A percentile compares a stretch with the other conserved stretches of the same genome.
phyloP scores from a whole-genome alignment of 2,329 filamentous ascomycete species.

The Pseudocercospora cruenta region DNA sequence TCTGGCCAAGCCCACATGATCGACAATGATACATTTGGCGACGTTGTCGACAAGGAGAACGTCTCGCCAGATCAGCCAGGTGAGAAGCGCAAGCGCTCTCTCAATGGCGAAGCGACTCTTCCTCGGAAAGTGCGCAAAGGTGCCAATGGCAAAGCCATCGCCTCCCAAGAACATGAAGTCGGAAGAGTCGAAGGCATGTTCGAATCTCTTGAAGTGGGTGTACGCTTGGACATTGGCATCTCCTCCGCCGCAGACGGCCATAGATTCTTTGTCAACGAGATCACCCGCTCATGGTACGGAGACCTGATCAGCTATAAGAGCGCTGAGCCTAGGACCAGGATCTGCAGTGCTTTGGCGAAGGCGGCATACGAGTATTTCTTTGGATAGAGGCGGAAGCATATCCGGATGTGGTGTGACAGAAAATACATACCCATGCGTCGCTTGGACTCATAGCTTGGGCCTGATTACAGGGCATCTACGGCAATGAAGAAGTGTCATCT shows the following conservation, averaged over 20 bases:
- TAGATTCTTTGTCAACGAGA: slow-evolving; percentile 19
- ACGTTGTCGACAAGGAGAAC: not conserved
- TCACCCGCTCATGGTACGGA: slow-evolving; percentile 16
- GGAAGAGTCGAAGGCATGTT: slow-evolving; percentile 7
- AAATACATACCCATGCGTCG: too few relatives aligned
- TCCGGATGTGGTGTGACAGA: too few relatives aligned
- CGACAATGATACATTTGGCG: not conserved
- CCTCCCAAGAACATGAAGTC: not conserved
- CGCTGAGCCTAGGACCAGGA: slow-evolving; percentile 6
- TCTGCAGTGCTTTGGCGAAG: slow-evolving; percentile 8
- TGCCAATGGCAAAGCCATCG: not conserved
- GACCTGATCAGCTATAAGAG: slow-evolving; percentile 10
- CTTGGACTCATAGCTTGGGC: too few relatives aligned
- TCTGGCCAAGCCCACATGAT: not conserved
- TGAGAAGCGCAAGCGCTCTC: slow-evolving; percentile 5
- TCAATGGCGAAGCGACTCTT: slow-evolving; percentile 28
- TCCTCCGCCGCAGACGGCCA: slow-evolving; percentile 11
- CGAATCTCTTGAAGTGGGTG: slow-evolving; percentile 15
- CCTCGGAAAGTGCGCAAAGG: slow-evolving; percentile 41
- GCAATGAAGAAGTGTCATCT: too few relatives aligned
- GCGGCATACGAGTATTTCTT: slow-evolving; percentile 11
- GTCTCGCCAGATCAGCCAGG: not conserved
- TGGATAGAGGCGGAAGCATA: too few relatives aligned
- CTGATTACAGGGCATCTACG: too few relatives aligned
- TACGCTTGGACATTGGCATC: slow-evolving; percentile 19